phyloP scores from a whole-genome alignment of 768 basidiomycete species.

The Leucosporidium creatinivorum region DNA sequence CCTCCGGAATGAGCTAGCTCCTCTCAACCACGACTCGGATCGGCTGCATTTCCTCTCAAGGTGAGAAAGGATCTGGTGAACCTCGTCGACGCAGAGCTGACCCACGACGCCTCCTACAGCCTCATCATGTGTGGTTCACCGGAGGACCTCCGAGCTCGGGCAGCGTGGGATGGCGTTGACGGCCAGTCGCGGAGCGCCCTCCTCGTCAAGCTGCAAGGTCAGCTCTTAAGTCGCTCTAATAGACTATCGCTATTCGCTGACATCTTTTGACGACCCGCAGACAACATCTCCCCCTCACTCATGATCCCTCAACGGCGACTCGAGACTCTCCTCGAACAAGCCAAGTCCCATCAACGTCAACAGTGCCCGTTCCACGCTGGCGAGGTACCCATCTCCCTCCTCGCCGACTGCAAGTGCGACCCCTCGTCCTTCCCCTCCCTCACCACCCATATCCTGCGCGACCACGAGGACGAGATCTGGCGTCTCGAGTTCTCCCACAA shows the following conservation, averaged over 20 bases:
- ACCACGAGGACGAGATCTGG: constrained; percentile 93
- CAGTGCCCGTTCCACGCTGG: constrained; percentile 79
- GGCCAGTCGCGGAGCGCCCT: constrained; percentile 70
- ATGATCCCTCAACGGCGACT: constrained; percentile 92
- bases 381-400: constrained; percentile 63
- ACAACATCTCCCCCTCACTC: constrained; percentile 76
- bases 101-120: constrained; percentile 46
- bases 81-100: not conserved
- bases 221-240: constrained; percentile 6
- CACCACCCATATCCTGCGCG: constrained; percentile 66
- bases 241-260: not conserved
- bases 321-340: constrained; percentile 74
- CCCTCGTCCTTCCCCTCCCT: constrained; percentile 70
- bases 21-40: constrained; percentile 47
- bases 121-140: constrained; percentile 86
- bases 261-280: constrained; percentile 45
- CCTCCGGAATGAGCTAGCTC: constrained; percentile 79
- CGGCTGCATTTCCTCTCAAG: constrained; percentile 80
- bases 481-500: constrained; percentile 89
- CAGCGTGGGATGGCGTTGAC: constrained; percentile 81
- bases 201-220: constrained; percentile 75
- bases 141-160: constrained; percentile 69
- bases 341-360: constrained; percentile 67
- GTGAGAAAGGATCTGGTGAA: constrained; percentile 43
- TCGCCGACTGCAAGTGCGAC: constrained; percentile 76